Evolutionary conservation across 2,329 filamentous ascomycete genomes (phyloP), one percentile per base, ranked within the genome.

Genomic region (Penicillium sp.): DNA sequence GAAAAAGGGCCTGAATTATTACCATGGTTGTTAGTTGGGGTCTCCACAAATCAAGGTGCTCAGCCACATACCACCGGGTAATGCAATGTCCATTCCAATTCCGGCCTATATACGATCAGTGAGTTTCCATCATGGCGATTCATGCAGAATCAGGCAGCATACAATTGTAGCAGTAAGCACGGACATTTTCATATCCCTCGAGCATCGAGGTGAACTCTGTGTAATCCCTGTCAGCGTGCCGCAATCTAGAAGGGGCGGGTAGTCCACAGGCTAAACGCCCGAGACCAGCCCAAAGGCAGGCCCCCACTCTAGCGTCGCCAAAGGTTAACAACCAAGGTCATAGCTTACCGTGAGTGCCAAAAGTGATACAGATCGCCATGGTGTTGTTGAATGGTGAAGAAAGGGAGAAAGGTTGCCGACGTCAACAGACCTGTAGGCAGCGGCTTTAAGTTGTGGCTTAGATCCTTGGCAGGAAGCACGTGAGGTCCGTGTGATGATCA

Each of bases 151-250:
- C 27, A 45, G n/a, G 11, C 73, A 65, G 15, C 73, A 65, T 58
- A 74, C 76, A 79, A 56, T 79, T 79, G 50, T 76, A 72, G 55
- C 76, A 79, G 61, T 77, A 76, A 41, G 76, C 76, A 45, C 75
- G 73, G 31, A 77, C 72, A 52, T 76, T 67, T 60, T 78, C 75
- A 51, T 77, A 78, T n/a, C 75, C 76, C 59, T 77, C 67, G 23
- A 79, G 69, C 58, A 69, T 71, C 35, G 70, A 75, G 2, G 75
- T 73, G 60, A 79, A 78, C 55, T 79, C 76, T 78, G 57, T 45
- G 49, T 7, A 14, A 40, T 51, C 33, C 57, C 52, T 12, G 59
- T 68, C 54, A 63, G 55, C 51, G 23, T 48, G 14, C n/a, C 33
- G 37, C 31, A 40, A 47, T 56, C 49, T 48, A 55, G 25, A 47